Conservation (phyloP, 208 protist species). For the Sergeia podlipaevii region DNA sequence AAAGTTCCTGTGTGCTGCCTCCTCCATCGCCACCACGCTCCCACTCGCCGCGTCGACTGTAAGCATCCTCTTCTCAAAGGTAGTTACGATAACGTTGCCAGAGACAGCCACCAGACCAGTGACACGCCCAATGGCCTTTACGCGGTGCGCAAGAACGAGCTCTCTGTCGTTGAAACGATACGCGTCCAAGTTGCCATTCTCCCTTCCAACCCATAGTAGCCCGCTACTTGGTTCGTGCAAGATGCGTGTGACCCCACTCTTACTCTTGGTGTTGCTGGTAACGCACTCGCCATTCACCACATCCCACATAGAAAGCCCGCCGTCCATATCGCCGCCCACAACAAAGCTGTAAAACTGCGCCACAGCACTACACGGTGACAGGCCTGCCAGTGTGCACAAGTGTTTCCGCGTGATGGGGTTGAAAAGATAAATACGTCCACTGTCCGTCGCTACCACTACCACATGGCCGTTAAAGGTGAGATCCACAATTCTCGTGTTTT, state of each 20-base stretch:
- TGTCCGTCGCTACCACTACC: constrained; percentile 38
- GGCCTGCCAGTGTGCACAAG: constrained; percentile 25
- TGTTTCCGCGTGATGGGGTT: constrained; percentile 38
- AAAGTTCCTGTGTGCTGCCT: constrained; percentile 35
- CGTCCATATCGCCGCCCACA: constrained; percentile 45
- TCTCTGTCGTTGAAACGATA: constrained; percentile 24
- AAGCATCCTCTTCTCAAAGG: constrained; percentile 37
- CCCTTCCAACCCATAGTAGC: constrained; percentile 59
- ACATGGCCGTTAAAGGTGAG: constrained; percentile 58
- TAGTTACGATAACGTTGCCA: constrained; percentile 58
- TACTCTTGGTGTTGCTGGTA: constrained; percentile 26
- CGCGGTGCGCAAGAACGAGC: constrained; percentile 13
- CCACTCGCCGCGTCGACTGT: constrained; percentile 37
- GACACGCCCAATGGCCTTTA: constrained; percentile 30
- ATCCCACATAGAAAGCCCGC: constrained; percentile 62
- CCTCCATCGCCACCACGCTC: constrained; percentile 11
- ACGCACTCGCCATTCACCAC: constrained; percentile 20
- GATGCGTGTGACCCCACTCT: constrained; percentile 36
- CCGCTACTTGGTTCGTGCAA: constrained; percentile 46
- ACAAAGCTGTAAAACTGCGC: constrained; percentile 42
- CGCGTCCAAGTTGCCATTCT: constrained; percentile 57
- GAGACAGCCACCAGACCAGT: constrained; percentile 52
- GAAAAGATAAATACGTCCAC: constrained; percentile 40
- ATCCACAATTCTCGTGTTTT: constrained; percentile 28
- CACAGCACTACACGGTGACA: constrained; percentile 47